Base-by-base conservation (phyloP, 2,329 filamentous ascomycete species). In the Penicillium nordicum region DNA sequence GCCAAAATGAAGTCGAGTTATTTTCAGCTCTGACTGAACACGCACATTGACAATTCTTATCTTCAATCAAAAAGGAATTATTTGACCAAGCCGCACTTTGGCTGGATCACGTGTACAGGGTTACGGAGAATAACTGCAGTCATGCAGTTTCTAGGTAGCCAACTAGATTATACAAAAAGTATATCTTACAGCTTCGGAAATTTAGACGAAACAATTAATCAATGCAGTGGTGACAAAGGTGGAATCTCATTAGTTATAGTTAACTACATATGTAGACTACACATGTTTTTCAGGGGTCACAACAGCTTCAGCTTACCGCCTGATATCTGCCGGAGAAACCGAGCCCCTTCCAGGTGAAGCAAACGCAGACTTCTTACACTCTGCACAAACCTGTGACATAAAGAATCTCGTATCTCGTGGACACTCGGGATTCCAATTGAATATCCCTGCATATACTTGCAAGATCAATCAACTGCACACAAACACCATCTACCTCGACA, bases 101-200 rank as follows among this genome's bases (percentile, higher is more conserved):
- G 18, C 34, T 10, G n/a, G 12, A 46, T 55, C 53, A 55, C 53
- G 41, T 52, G 53, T 1, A 48, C 18, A 9, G 7, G 5, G 16
- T 21, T 45, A 36, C 27, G 51, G 51, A 48, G 45, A 55, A 36
- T 50, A 49, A 49, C 36, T 37, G 21, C 21, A 32, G 42, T 30
- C 38, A 29, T 44, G 37, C n/a, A 21, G 27, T 14, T 21, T 30
- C n/a, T 16, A 21, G 18, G 18, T 34, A n/a, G 30, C 44, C 29
- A 46, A 46, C 14, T 18, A 46, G 21, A 46, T 16, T 14, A 10
- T 36, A n/a, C 42, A 21, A 32, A 30, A 9, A 25, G 14, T 11
- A 25, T 46, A n/a, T 46, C 14, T 5, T 45, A 21, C 12, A 23
- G 29, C 5, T 9, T 34, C 14, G 18, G 21, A n/a, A 34, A 34